Percentiles rank a stretch among this genome's conserved stretches.
Evolutionary conservation across 257 asterid genomes (phyloP).

Genomic region (Jaltomata sinuosa): DNA sequence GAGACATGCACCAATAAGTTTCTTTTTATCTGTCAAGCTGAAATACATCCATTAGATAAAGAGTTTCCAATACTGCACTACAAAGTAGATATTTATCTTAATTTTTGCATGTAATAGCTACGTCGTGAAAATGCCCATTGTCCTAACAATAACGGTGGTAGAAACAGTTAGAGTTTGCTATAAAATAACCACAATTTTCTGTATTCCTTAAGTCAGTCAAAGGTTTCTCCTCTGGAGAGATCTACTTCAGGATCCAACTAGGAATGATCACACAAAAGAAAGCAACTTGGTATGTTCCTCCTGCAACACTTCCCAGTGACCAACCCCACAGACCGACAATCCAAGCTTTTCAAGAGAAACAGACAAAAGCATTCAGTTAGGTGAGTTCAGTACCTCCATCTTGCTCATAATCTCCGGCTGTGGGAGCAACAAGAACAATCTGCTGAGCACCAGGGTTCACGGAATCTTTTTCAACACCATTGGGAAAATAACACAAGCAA

Average conservation of each 20-base stretch:
- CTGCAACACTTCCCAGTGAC: not conserved
- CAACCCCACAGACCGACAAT: not conserved
- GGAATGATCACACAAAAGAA: not conserved
- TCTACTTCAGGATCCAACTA: not conserved
- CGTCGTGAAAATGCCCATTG: not conserved
- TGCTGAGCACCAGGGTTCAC: conserved; percentile 61
- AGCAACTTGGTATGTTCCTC: not conserved
- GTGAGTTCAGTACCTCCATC: conserved; percentile 61
- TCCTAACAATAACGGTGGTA: not conserved
- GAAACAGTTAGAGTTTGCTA: not conserved
- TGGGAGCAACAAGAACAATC: conserved; percentile 72
- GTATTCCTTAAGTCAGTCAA: not conserved
- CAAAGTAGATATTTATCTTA: not conserved
- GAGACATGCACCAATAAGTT: not conserved
- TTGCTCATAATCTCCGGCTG: conserved; percentile 53
- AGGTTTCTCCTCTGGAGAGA: not conserved
- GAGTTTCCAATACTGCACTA: not conserved
- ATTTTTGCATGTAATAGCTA: not conserved
- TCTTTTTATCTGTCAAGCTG: not conserved
- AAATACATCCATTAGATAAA: not conserved
- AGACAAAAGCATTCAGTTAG: not conserved
- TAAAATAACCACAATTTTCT: not conserved
- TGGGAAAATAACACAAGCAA: conserved; percentile 68
- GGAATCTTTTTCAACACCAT: conserved; percentile 90
- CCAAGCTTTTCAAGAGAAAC: not conserved